A percentile compares a stretch with the other conserved stretches of the same genome.
phyloP scores from a whole-genome alignment of 148 eudicot species.

The Heliamphora exappendiculata region DNA sequence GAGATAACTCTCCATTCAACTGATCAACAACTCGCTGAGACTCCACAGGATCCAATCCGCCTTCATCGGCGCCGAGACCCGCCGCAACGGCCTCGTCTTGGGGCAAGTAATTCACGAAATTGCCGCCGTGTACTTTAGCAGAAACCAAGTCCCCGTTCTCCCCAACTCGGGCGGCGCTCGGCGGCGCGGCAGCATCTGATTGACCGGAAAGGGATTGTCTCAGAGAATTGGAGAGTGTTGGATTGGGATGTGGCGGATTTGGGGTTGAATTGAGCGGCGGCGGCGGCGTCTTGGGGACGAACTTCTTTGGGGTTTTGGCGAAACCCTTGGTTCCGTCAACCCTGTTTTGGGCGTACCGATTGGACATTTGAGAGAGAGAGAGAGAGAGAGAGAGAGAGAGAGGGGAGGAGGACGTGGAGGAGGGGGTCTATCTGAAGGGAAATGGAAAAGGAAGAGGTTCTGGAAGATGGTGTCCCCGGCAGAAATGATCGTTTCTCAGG shows the following conservation, averaged over 20 bases:
- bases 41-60: constrained; percentile 76
- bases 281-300: constrained; percentile 23
- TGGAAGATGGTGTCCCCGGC: too few species aligned
- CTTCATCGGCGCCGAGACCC: constrained; percentile 64
- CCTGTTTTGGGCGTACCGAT: constrained; percentile 2
- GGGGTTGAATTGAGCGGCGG: constrained; percentile 15
- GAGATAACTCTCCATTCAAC: constrained; percentile 57
- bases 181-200: constrained; percentile 1
- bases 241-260: constrained; percentile 6
- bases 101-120: constrained; percentile 71
- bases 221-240: constrained; percentile 48
- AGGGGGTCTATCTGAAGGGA: too few species aligned
- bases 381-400: neutral
- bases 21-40: constrained; percentile 84
- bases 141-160: constrained; percentile 35
- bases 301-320: constrained; percentile 33
- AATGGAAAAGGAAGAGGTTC: too few species aligned
- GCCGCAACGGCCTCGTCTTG: constrained; percentile 95
- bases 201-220: constrained; percentile 22
- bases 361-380: constrained; percentile 5
- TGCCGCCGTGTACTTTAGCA: constrained; percentile 25
- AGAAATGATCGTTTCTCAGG: neutral
- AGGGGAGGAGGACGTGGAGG: too few species aligned
- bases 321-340: constrained; percentile 21
- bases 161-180: constrained; percentile 13